These are phyloP conservation scores for Mucor saturninus DNA, from an alignment of 371 early-diverging fungal species.

Conservation along the genomic window DNA sequence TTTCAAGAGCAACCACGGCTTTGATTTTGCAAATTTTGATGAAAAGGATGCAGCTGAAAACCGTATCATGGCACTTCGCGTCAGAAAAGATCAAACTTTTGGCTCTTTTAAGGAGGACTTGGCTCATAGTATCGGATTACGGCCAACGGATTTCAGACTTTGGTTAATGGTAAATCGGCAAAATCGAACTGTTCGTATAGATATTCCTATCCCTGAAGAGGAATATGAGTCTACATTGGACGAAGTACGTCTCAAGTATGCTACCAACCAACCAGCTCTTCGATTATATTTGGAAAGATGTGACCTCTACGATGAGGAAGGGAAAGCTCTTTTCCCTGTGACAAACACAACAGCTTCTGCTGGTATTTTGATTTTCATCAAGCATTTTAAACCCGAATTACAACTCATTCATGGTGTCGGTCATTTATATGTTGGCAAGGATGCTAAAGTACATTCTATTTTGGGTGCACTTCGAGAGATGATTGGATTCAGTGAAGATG, in stretches of 20 bases:
- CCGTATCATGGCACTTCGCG: slow-evolving; percentile 8
- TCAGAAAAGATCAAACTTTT: slow-evolving; percentile 42
- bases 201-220: slow-evolving; percentile 59
- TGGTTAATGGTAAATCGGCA: slow-evolving; percentile 90
- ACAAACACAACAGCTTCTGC: slow-evolving; percentile 3
- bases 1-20: slow-evolving; percentile 75
- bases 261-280: slow-evolving; percentile 26
- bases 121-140: slow-evolving; percentile 38
- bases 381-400: slow-evolving; percentile 26
- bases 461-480: slow-evolving; percentile 58
- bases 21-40: slow-evolving; percentile 70
- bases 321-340: slow-evolving; percentile 17
- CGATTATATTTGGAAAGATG: slow-evolving; percentile 35
- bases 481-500: slow-evolving; percentile 55
- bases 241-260: slow-evolving; percentile 28
- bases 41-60: slow-evolving; percentile 30
- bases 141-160: slow-evolving; percentile 67
- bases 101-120: slow-evolving; percentile 36
- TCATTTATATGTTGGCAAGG: slow-evolving; percentile 57
- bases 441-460: slow-evolving; percentile 63
- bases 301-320: slow-evolving; percentile 7
- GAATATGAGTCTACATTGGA: slow-evolving; percentile 29
- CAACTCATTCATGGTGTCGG: slow-evolving; percentile 52
- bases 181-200: slow-evolving; percentile 91
- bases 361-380: slow-evolving; percentile 31